phyloP scores from a whole-genome alignment of 1,284 basidiomycete genomes.

The Moesziomyces sp. region DNA sequence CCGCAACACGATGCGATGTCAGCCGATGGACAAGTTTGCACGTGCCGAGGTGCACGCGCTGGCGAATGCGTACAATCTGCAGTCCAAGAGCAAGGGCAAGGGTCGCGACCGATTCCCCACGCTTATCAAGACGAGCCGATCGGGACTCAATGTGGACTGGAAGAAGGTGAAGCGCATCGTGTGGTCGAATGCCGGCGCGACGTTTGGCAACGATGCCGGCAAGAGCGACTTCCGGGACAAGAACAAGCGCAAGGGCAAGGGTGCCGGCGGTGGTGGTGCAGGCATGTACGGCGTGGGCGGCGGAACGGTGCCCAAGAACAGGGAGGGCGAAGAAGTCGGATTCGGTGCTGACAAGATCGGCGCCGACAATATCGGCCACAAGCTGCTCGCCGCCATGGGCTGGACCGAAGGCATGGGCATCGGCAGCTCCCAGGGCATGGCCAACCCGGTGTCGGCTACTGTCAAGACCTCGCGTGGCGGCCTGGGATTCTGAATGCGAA shows the following conservation, averaged over 20 bases:
- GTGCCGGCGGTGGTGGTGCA: conserved; percentile 9
- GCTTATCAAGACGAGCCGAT: conserved; percentile 61
- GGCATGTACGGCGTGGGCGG: conserved; percentile 42
- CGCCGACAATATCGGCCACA: conserved; percentile 65
- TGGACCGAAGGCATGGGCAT: conserved; percentile 64
- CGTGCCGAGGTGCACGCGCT: conserved; percentile 65
- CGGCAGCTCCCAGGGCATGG: conserved; percentile 57
- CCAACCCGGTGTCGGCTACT: conserved; percentile 62
- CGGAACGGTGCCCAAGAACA: conserved; percentile 51
- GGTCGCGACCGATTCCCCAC: conserved; percentile 58
- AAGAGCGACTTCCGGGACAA: conserved; percentile 36
- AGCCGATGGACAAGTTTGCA: conserved; percentile 65
- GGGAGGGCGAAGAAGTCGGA: conserved; percentile 63
- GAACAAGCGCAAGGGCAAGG: conserved; percentile 30
- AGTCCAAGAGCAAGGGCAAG: conserved; percentile 56
- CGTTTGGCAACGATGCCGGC: conserved; percentile 47
- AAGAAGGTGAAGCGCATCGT: conserved; percentile 50
- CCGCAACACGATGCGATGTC: conserved; percentile 59
- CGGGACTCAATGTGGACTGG: conserved; percentile 46
- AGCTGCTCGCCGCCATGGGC: conserved; percentile 64
- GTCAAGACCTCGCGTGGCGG: conserved; percentile 63
- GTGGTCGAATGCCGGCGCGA: conserved; percentile 39
- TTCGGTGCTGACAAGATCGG: conserved; percentile 63
- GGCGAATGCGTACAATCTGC: conserved; percentile 60
- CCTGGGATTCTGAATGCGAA: conserved; percentile 48